Evolutionary conservation across 2,329 filamentous ascomycete genomes (phyloP), one percentile per base, ranked within the genome.

Genomic region (Colletotrichum melonis): DNA sequence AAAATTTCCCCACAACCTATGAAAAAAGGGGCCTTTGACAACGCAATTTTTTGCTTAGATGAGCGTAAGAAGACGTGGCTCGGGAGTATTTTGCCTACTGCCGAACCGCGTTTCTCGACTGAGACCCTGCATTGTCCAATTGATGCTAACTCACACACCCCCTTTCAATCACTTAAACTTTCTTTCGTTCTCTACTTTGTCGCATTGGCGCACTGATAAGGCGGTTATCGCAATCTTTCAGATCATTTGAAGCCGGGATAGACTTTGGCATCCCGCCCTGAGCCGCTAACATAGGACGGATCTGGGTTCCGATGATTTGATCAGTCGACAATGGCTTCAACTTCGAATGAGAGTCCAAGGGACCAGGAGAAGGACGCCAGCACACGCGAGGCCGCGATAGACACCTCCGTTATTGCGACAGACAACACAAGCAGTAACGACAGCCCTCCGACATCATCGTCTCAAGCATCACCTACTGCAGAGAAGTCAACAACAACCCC

Each of bases 41-140:
- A 63, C 69, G 58, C 69, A 49, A 68, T 72, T 72, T 54, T 58
- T 24, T 68, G 69, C 69, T 72, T 72, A 63, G 66, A 57, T 68
- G 64, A 72, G 64, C 69, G 64, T 35, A 28, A 30, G 16, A 26
- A 35, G 9, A 38, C 4, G 11, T 30, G 24, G n/a, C 57, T 63
- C 69, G 69, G 64, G 67, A 68, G 49, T 54, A 68, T 54, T 72
- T 63, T 72, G 58, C 30, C 54, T 38, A 58, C 56, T 58, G 65
- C 69, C 64, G 69, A 59, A 30, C 14, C 57, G n/a, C 46, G 63
- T 32, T 67, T 66, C 59, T 57, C 63, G 56, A 42, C 12, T 52
- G 19, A 28, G 62, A 49, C 63, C 63, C 49, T 71, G 57, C 63
- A 71, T n/a, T 49, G 42, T 22, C 42, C 19, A 49, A 49, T 49